A percentile compares a stretch with the other conserved stretches of the same genome.
phyloP scores from a whole-genome alignment of 2,329 filamentous ascomycete genomes.

The Venturia nashicola region DNA sequence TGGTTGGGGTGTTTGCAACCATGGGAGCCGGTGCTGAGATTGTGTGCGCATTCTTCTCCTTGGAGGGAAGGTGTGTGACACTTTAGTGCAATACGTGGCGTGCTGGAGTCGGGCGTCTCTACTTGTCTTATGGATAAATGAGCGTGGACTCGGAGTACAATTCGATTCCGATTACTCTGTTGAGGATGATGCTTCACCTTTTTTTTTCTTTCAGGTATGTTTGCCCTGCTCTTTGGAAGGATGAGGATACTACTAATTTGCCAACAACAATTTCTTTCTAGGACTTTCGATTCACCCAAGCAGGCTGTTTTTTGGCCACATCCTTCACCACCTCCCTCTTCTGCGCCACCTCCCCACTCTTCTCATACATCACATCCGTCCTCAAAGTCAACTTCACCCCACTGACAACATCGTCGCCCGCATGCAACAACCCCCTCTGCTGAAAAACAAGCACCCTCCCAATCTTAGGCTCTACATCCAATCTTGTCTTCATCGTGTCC shows the following conservation, averaged over 20 bases:
- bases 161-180: conserved; percentile 92
- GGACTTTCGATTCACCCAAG: neutral
- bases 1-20: conserved; percentile 32
- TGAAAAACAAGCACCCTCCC: conserved; percentile 45
- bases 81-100: conserved; percentile 96
- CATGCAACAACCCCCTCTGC: conserved; percentile 39
- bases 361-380: conserved; percentile 42
- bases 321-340: neutral
- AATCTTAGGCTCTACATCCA: conserved; percentile 36
- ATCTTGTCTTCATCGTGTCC: conserved; percentile 17
- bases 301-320: neutral
- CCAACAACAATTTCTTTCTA: neutral
- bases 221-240: neutral
- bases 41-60: conserved; percentile 40
- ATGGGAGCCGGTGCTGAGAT: conserved; percentile 95
- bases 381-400: conserved; percentile 44
- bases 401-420: conserved; percentile 40
- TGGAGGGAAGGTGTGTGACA: conserved; percentile 38
- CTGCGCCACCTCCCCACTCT: neutral
- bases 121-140: conserved; percentile 25
- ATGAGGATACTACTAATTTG: conserved; percentile 30
- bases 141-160: conserved; percentile 40
- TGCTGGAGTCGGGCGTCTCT: conserved; percentile 34
- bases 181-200: conserved; percentile 59
- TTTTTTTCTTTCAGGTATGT: conserved; percentile 39